phyloP scores from a whole-genome alignment of 2,329 filamentous ascomycete genomes.

The Leptographium galeiforme region DNA sequence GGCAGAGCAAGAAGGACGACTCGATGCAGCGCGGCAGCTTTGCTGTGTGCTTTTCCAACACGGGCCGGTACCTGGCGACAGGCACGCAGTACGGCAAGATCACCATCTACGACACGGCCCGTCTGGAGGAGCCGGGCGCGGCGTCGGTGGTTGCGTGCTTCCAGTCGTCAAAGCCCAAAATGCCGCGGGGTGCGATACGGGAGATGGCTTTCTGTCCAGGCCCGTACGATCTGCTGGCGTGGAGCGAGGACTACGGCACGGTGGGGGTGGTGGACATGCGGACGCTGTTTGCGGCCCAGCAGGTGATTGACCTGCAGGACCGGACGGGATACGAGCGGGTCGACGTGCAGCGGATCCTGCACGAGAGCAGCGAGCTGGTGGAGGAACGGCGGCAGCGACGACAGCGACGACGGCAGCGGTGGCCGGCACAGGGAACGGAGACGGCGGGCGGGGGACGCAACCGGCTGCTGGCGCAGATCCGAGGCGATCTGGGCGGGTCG shows the following conservation, averaged over 20 bases:
- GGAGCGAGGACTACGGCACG: slow-evolving; percentile 77
- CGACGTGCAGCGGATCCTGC: slow-evolving; percentile 26
- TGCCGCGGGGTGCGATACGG: slow-evolving; percentile 65
- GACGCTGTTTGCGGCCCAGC: slow-evolving; percentile 50
- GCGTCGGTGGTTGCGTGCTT: slow-evolving; percentile 64
- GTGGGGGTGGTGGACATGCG: slow-evolving; percentile 64
- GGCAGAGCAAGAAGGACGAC: slow-evolving; percentile 39
- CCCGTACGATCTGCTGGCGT: slow-evolving; percentile 80
- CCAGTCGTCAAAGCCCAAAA: slow-evolving; percentile 59
- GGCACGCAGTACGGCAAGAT: slow-evolving; percentile 73
- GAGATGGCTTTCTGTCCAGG: slow-evolving; percentile 88
- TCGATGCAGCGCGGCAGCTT: slow-evolving; percentile 56
- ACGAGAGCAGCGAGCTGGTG: slow-evolving; percentile 24
- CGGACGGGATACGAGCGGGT: slow-evolving; percentile 39
- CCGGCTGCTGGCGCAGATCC: not conserved
- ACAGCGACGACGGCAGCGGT: not conserved
- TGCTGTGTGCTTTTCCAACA: slow-evolving; percentile 63
- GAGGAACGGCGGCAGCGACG: slow-evolving; percentile 23
- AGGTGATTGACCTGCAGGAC: slow-evolving; percentile 52
- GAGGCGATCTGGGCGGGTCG: slow-evolving; percentile 7
- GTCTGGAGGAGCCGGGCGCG: slow-evolving; percentile 27
- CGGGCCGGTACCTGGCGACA: slow-evolving; percentile 57
- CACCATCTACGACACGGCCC: slow-evolving; percentile 53
- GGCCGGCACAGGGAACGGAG: not conserved
- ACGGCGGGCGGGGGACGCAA: not conserved